Evolutionary conservation across 306 rosid genomes (phyloP), one percentile per base, ranked within the genome.

Genomic region (Dryas octopetala): DNA sequence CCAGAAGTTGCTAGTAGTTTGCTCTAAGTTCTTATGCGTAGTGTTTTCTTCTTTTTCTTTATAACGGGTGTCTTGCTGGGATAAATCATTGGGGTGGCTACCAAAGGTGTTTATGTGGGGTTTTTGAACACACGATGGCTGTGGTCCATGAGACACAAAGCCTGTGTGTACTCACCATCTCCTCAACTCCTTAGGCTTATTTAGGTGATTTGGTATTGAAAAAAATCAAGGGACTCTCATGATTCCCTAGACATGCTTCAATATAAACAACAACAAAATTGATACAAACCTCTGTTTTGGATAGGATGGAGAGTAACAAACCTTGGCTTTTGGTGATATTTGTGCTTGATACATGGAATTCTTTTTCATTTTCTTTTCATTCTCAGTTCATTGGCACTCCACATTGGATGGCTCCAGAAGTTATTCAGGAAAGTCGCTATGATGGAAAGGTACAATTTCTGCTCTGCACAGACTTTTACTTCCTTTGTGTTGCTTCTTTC

Each of bases 391-490:
- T 95, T 66, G 99, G 99, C 76, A 95, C 97, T 52, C 99, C 99
- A 50, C 99, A 95, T 85, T 95, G 99, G 99, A 95, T 95, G 99
- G 99, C 99, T 84, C 99, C 97, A 0, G 97, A 95, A 88, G 97
- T 95, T 78, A 95, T 95, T 88, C 97, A 95, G 78, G 99, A 95
- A 87, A 95, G 96, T 80, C 99, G 99, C 60, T 95, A 95, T 72
- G 97, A 95, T 76, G 99, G 97, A 70, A 95, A 95, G 97, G 99
- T 95, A 88, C 48, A 57, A 51, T 17, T 43, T 66, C 48, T 76
- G 67, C 62, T 82, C 50, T 73, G 59, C 45, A 59, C 4, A 55
- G 32, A 48, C 14, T 70, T 69, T 77, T 45, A 51, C 77, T 87
- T 66, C 69, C 76, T 71, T 67, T 49, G 5, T 40, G 47, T 60